These are phyloP conservation scores for Lepidium sativum DNA, from an alignment of 345 rosid genomes.

Conservation along the genomic window DNA sequence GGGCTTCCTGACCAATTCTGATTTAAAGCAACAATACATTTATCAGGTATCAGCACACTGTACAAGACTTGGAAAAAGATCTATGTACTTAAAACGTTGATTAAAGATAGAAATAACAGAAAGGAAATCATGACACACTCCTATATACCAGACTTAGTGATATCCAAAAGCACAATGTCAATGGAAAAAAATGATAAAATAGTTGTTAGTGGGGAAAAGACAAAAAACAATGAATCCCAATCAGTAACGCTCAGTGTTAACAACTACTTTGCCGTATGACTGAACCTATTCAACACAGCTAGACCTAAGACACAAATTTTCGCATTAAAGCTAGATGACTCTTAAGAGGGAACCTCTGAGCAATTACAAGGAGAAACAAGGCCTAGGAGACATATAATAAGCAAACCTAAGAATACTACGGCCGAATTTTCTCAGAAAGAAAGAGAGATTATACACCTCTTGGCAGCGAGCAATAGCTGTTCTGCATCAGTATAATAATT, in stretches of 20 bases:
- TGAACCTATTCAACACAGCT: not conserved
- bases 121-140: not conserved
- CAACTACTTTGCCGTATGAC: not conserved
- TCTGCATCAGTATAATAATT: slow-evolving; percentile 63
- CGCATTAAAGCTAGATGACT: not conserved
- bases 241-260: not conserved
- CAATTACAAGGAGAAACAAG: not conserved
- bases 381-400: not conserved
- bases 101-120: not conserved
- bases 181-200: not conserved
- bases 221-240: not conserved
- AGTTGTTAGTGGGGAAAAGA: not conserved
- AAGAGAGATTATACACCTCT: slow-evolving; percentile 38
- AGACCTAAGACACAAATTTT: not conserved
- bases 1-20: slow-evolving; percentile 90
- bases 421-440: not conserved
- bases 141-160: not conserved
- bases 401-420: not conserved
- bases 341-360: not conserved
- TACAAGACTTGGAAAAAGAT: not conserved
- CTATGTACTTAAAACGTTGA: not conserved
- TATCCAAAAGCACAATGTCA: not conserved
- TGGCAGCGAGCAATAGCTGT: slow-evolving; percentile 69
- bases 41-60: not conserved
- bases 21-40: not conserved